phyloP scores from a whole-genome alignment of 306 rosid genomes.

The Corylus americana region DNA sequence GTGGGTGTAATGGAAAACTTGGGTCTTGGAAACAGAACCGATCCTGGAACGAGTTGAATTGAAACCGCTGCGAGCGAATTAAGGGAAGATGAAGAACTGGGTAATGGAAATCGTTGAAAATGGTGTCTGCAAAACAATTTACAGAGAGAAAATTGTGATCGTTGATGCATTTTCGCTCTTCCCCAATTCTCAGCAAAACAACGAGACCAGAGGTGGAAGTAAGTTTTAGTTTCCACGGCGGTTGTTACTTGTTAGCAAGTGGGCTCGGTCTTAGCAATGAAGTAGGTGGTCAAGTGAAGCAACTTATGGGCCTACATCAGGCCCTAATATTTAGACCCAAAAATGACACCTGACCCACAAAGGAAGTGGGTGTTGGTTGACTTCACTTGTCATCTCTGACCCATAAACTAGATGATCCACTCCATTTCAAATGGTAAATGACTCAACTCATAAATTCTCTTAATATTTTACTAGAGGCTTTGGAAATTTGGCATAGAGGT shows the following conservation, averaged over 20 bases:
- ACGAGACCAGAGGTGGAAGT: background rate
- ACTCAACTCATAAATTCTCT: too few relatives aligned
- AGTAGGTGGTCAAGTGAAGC: background rate
- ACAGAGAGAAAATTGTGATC: slow-evolving; percentile 35
- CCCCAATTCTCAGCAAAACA: background rate
- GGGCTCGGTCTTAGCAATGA: background rate
- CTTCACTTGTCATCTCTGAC: too few relatives aligned
- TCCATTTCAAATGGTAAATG: too few relatives aligned
- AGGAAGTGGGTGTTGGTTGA: background rate
- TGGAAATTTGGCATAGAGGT: too few relatives aligned
- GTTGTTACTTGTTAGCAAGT: background rate
- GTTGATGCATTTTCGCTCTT: slow-evolving; percentile 50
- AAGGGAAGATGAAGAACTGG: slow-evolving; percentile 25
- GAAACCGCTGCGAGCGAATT: slow-evolving; percentile 15
- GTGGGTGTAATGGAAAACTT: slow-evolving; percentile 15
- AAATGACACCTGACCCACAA: background rate
- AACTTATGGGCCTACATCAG: background rate
- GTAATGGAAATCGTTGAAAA: slow-evolving; percentile 23
- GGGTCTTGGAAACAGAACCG: slow-evolving; percentile 23
- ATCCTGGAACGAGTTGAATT: background rate
- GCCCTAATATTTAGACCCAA: background rate
- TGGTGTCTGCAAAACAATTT: slow-evolving; percentile 33
- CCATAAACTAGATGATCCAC: too few relatives aligned
- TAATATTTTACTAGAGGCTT: too few relatives aligned
- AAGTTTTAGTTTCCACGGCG: background rate